Conservation (phyloP, 768 basidiomycete species). For the Tulasnella sp. region DNA sequence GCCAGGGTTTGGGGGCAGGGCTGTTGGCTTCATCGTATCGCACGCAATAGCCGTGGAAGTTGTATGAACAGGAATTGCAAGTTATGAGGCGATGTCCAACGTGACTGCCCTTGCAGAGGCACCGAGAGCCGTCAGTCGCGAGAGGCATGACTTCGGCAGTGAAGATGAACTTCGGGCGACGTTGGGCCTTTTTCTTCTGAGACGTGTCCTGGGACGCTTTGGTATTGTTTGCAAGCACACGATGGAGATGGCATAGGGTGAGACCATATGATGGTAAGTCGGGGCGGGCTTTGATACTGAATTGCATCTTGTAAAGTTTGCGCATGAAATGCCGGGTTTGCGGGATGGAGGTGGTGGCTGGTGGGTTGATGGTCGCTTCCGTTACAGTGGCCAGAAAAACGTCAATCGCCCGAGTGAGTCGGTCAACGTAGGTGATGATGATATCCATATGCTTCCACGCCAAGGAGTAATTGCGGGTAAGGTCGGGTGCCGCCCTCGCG, state of each 20-base stretch:
- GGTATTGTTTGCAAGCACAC: conserved; percentile 50
- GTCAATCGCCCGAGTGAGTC: conserved; percentile 64
- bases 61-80: conserved; percentile 57
- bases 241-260: conserved; percentile 74
- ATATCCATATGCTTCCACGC: conserved; percentile 74
- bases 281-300: conserved; percentile 73
- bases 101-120: conserved; percentile 15
- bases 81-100: conserved; percentile 48
- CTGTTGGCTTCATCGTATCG: conserved; percentile 26
- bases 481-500: conserved; percentile 63
- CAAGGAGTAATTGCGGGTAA: conserved; percentile 69
- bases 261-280: conserved; percentile 54
- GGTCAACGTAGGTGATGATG: conserved; percentile 71
- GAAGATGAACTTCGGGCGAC: conserved; percentile 21
- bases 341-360: conserved; percentile 34
- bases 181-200: conserved; percentile 26
- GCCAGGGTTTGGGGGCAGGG: conserved; percentile 10
- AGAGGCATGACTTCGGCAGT: conserved; percentile 9
- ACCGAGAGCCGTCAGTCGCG: conserved; percentile 20
- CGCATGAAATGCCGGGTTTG: conserved; percentile 88
- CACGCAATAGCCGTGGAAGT: conserved; percentile 69
- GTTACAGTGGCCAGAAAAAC: conserved; percentile 68
- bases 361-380: neutral
- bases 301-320: conserved; percentile 81
- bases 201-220: neutral